Conservation (phyloP, 371 early-diverging fungal genomes). For the Mortierella sp. region DNA sequence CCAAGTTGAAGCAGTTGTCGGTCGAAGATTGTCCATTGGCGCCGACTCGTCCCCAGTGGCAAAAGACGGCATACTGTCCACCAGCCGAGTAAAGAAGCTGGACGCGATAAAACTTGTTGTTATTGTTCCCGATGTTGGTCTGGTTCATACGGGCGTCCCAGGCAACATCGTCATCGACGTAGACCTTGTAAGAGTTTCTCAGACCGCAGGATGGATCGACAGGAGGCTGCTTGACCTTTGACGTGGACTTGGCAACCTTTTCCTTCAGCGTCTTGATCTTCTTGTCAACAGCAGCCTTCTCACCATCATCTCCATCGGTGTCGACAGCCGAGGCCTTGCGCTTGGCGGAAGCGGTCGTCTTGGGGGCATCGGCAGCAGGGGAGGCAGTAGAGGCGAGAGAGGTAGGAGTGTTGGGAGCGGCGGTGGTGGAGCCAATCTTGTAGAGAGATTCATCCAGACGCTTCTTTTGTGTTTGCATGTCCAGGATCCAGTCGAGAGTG, state of each 20-base stretch:
- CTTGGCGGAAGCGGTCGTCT: conserved; percentile 15
- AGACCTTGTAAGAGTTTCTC: conserved; percentile 41
- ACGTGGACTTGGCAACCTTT: conserved; percentile 36
- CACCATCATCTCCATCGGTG: conserved; percentile 21
- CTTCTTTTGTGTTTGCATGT: conserved; percentile 53
- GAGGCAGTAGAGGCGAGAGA: conserved; percentile 11
- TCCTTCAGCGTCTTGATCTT: conserved; percentile 46
- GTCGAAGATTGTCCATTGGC: conserved; percentile 57
- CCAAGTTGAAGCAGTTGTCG: conserved; percentile 11
- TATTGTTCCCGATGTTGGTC: conserved; percentile 71
- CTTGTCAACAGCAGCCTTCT: conserved; percentile 34
- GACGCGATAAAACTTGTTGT: conserved; percentile 77
- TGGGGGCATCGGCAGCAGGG: neutral
- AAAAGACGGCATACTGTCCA: conserved; percentile 32
- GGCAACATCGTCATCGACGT: conserved; percentile 55
- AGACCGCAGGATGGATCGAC: conserved; percentile 50
- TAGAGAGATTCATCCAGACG: conserved; percentile 34
- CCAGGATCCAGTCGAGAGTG: conserved; percentile 55
- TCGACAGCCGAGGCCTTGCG: conserved; percentile 38
- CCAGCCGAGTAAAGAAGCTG: conserved; percentile 61
- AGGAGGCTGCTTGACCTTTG: conserved; percentile 58
- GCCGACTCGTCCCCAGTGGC: conserved; percentile 76
- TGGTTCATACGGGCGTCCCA: conserved; percentile 75
- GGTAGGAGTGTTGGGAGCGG: neutral
- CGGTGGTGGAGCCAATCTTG: neutral